Evolutionary conservation across 129 eudicot genomes (phyloP).

Genomic region (Centrapalus pauciflorus): DNA sequence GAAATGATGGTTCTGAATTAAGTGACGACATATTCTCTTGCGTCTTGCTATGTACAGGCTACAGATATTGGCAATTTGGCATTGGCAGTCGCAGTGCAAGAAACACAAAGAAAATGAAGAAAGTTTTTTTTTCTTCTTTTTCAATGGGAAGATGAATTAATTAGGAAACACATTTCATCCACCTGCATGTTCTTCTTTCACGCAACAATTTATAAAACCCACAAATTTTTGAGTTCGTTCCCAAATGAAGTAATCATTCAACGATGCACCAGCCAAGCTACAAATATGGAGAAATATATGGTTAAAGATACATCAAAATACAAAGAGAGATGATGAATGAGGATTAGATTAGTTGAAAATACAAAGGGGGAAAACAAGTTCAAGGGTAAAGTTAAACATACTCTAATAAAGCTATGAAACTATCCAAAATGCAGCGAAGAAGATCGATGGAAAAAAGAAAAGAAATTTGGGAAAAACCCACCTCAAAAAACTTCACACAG

Average conservation of each 20-base stretch:
- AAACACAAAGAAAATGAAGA: no score
- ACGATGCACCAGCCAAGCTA: constrained; percentile 18
- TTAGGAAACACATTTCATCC: no score
- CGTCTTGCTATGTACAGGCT: no score
- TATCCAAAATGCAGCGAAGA: constrained; percentile 17
- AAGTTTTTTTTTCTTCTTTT: no score
- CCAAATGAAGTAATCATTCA: constrained; percentile 16
- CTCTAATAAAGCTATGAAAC: constrained; percentile 18
- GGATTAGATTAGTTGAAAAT: background rate
- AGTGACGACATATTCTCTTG: no score
- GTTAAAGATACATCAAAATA: constrained; percentile 4
- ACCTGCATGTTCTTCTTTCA: no score
- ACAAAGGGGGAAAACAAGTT: constrained; percentile 17
- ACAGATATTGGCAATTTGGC: no score
- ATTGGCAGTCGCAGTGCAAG: no score
- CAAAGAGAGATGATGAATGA: constrained; percentile 2
- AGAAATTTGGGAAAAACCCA: constrained; percentile 24
- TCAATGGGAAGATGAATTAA: no score
- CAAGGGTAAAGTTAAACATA: background rate
- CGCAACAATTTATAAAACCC: no score
- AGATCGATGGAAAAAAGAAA: constrained; percentile 10
- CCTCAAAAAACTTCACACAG: constrained; percentile 30
- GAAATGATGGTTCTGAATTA: no score
- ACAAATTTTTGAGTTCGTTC: background rate
- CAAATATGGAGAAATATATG: constrained; percentile 2